Evolutionary conservation across 352 stramenopile genomes (phyloP), one percentile per base, ranked within the genome.

Genomic region (Thraustotheca clavata): DNA sequence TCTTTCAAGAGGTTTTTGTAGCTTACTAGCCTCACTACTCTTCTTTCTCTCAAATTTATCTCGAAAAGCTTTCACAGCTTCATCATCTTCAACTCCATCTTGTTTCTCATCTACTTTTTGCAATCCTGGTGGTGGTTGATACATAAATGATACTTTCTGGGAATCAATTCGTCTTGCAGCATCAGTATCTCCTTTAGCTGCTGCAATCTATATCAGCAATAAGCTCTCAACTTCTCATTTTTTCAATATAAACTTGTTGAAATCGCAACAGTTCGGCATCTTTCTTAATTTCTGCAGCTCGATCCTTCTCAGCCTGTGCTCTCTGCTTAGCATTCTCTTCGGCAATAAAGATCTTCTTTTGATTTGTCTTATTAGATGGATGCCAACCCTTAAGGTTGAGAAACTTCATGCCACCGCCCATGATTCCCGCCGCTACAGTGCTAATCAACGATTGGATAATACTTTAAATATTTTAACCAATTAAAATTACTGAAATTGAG

Each of bases 271-370:
- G 54, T 6, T 89, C 80, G 3, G 72, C 73, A 4, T 67, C 73
- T 50, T 89, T 82, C 50, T 80, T 79, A 57, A 93, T 75, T 62
- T 94, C 81, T 16, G 69, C 71, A 14, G 79, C 81, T 3, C 78
- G 81, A n/a, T 91, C 77, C 16, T 63, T 70, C 68, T 91, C 82
- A 12, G 62, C 61, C 43, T 82, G 52, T 46, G 80, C 75, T 8
- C 62, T 68, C 47, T 76, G 71, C 34, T 73, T 77, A 3, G 78
- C 79, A 47, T 76, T 72, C 74, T 94, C 79, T 69, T 94, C 85
- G 5, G 85, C 85, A 35, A 91, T 81, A 80, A 81, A 94, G 31
- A 94, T 74, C 63, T 74, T 75, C 73, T 90, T 91, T 72, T 94
- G 85, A 71, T 94, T 94, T 48, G 73, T 69, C 63, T 89, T 83